These are phyloP conservation scores for Phytophthora cajani DNA, from an alignment of 352 stramenopile genomes.

Conservation along the genomic window DNA sequence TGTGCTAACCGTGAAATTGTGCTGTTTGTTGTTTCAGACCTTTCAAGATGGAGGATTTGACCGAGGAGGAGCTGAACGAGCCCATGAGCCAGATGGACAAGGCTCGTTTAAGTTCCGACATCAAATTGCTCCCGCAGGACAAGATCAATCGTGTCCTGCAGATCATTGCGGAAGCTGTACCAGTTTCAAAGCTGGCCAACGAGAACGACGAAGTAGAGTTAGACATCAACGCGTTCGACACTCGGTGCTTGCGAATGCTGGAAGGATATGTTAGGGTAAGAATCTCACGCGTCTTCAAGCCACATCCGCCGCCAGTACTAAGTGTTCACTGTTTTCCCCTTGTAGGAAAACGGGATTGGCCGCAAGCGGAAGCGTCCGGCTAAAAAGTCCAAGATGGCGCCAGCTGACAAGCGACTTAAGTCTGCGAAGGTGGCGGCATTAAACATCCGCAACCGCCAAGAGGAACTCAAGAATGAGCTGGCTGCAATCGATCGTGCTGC, in stretches of 20 bases:
- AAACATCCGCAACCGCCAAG: constrained; percentile 75
- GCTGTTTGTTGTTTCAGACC: constrained; percentile 48
- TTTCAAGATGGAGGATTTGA: constrained; percentile 91
- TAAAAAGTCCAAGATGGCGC: constrained; percentile 56
- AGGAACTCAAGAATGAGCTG: constrained; percentile 82
- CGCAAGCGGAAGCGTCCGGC: constrained; percentile 83
- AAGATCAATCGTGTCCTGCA: constrained; percentile 91
- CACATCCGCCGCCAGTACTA: constrained; percentile 23
- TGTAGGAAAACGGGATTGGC: constrained; percentile 88
- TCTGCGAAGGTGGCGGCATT: constrained; percentile 83
- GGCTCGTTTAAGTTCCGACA: constrained; percentile 79
- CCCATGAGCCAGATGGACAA: constrained; percentile 89
- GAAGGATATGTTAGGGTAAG: constrained; percentile 90
- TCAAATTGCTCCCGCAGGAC: constrained; percentile 82
- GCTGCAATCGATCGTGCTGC: constrained; percentile 73
- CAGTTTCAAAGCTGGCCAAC: constrained; percentile 83
- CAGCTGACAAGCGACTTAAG: constrained; percentile 77
- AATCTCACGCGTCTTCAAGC: constrained; percentile 36
- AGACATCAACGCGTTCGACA: constrained; percentile 91
- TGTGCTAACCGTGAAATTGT: constrained; percentile 11
- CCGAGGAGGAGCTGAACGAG: constrained; percentile 87
- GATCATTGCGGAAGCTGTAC: constrained; percentile 88
- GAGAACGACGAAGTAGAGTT: constrained; percentile 90
- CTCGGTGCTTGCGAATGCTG: constrained; percentile 86
- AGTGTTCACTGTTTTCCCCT: constrained; percentile 20